Percentiles rank a stretch among this genome's conserved stretches.
These are phyloP conservation scores for Coemansia sp. DNA, from an alignment of 192 early-diverging fungal genomes.

Conservation along the genomic window DNA sequence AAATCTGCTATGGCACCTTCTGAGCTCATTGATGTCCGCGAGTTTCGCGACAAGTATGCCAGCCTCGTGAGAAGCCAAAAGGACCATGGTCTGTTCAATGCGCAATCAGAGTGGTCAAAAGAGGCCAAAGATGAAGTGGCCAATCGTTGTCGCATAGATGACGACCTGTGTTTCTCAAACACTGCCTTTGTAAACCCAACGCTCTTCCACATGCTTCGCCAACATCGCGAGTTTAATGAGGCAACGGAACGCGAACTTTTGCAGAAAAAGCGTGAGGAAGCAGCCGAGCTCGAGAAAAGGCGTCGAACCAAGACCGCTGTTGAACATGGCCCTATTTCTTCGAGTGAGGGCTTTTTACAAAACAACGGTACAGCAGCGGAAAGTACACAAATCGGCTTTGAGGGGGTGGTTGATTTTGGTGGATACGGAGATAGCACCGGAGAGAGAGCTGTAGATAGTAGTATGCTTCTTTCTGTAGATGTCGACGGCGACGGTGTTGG, in stretches of 20 bases:
- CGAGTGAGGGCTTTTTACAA: not conserved
- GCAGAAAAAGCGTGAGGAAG: conserved; percentile 43
- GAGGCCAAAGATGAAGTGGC: conserved; percentile 36
- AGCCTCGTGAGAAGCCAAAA: conserved; percentile 43
- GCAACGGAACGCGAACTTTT: conserved; percentile 53
- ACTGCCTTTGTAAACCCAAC: conserved; percentile 56
- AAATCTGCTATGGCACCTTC: conserved; percentile 42
- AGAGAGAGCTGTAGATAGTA: not conserved
- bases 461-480: conserved; percentile 26
- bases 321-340: not conserved
- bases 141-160: conserved; percentile 40
- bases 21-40: conserved; percentile 49
- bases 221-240: conserved; percentile 57
- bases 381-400: not conserved
- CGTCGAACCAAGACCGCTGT: conserved; percentile 20
- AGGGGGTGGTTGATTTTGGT: not conserved
- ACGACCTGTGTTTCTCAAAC: conserved; percentile 54
- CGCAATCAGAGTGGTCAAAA: conserved; percentile 39
- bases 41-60: conserved; percentile 51
- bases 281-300: conserved; percentile 32
- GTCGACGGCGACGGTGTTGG: not conserved
- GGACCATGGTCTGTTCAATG: conserved; percentile 39
- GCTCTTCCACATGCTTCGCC: conserved; percentile 55
- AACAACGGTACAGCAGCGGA: not conserved
- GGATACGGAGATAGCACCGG: not conserved